These are phyloP conservation scores for Atkinsonella hypoxylon DNA, from an alignment of 2,329 filamentous ascomycete species.

Conservation along the genomic window DNA sequence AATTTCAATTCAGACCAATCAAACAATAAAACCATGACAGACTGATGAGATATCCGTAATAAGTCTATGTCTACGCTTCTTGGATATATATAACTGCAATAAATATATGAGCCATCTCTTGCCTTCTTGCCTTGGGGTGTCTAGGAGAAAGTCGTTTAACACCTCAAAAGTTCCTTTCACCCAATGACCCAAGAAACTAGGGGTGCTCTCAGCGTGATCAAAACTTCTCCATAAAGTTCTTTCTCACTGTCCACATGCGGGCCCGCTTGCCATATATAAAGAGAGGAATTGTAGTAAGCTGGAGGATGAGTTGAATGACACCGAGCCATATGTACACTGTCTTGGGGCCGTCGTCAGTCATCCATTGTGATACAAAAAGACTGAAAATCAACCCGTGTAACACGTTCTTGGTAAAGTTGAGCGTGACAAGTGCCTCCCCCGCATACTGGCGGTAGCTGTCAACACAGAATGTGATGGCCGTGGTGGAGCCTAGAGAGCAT, in stretches of 20 bases:
- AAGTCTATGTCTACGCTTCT: not conserved
- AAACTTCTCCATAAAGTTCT: conserved; percentile 74
- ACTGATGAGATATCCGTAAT: not conserved
- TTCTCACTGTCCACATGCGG: conserved; percentile 87
- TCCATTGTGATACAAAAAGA: conserved; percentile 78
- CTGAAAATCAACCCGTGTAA: conserved; percentile 83
- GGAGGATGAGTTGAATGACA: conserved; percentile 66
- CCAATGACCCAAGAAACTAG: not conserved
- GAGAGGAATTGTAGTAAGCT: conserved; percentile 75
- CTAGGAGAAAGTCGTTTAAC: not conserved
- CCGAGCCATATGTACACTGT: conserved; percentile 74
- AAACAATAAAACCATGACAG: not conserved
- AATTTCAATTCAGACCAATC: not conserved
- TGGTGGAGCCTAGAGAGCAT: conserved; percentile 80
- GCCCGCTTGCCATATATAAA: conserved; percentile 87
- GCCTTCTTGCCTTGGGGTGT: not conserved
- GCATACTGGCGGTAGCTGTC: conserved; percentile 91
- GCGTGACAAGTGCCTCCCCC: conserved; percentile 82
- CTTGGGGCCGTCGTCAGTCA: conserved; percentile 62
- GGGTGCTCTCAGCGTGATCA: conserved; percentile 9
- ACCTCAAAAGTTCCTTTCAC: not conserved
- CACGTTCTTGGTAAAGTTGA: conserved; percentile 92
- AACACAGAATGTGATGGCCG: conserved; percentile 85
- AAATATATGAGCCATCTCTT: not conserved
- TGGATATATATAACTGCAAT: not conserved